Conservation (phyloP, 352 stramenopile species). For the Globisporangium nunn region DNA sequence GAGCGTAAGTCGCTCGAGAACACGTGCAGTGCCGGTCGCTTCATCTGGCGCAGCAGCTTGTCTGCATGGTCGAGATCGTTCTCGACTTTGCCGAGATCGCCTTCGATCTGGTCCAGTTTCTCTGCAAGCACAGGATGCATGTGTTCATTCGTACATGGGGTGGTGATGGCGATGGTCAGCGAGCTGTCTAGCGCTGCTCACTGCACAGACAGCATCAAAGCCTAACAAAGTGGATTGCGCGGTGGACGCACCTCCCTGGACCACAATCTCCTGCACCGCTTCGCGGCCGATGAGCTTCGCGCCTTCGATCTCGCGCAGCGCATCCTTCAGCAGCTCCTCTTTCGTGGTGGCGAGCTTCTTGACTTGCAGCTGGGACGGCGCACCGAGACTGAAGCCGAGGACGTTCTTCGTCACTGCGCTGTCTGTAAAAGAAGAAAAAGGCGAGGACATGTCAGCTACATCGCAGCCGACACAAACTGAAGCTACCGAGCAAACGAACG, state of each 20-base stretch:
- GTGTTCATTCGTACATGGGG: background rate
- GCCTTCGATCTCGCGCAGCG: conserved; percentile 63
- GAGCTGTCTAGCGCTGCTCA: background rate
- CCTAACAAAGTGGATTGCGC: too few relatives aligned
- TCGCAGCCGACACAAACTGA: background rate
- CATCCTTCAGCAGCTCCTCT: conserved; percentile 58
- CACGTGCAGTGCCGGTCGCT: conserved; percentile 59
- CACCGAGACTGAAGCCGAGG: conserved; percentile 39
- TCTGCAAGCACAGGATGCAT: conserved; percentile 18
- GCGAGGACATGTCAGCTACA: background rate
- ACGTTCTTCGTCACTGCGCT: conserved; percentile 35
- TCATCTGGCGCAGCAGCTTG: conserved; percentile 65
- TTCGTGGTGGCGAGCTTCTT: conserved; percentile 55
- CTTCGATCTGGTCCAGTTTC: conserved; percentile 66
- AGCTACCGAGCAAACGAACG: background rate
- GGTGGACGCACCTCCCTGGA: conserved; percentile 38
- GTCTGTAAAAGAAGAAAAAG: conserved; percentile 7
- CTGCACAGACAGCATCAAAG: background rate
- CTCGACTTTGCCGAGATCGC: conserved; percentile 46
- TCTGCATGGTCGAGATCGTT: conserved; percentile 67
- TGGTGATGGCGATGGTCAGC: too few relatives aligned
- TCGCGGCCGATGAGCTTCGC: conserved; percentile 63
- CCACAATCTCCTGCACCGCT: conserved; percentile 65
- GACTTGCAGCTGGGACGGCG: conserved; percentile 57
- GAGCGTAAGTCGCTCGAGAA: conserved; percentile 39